Evolutionary conservation across 371 early-diverging fungal species (phyloP), one percentile per base, ranked within the genome.

Genomic region (Mortierella polycephala): DNA sequence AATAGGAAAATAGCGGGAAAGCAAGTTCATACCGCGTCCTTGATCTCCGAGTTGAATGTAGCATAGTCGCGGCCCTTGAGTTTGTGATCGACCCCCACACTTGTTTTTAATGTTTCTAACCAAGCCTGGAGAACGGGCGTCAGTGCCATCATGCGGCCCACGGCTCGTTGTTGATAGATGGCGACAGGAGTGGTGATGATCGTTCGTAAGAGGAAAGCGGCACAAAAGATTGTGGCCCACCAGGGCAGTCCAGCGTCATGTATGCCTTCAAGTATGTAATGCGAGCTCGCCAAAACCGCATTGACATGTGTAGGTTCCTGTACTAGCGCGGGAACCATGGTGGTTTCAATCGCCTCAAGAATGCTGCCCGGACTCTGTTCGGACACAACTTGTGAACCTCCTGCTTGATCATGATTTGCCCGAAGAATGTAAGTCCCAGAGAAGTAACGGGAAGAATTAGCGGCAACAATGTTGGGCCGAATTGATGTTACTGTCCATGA

Each of bases 171-270:
- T 71, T 93, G 93, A 42, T 90, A 85, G 10, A 93, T 74, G 18
- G 95, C 94, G 20, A 95, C 86, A 7, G 95, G 95, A 5, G 93
- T 68, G 0, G 95, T 95, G 73, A 89, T 71, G 2, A 82, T 64
- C 1, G 87, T 69, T 30, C 95, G 86, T 11, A 93, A 82, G 1
- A 83, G 52, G 14, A 92, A 67, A 0, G 94, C 93, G 11, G 86
- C 73, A 2, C 81, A 64, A 16, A 91, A 76, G 64, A 94, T 90
- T 12, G 92, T 87, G 0, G 85, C 83, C 89, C 90, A 92, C 93
- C 93, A 93, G 0, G 94, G 92, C 8, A 91, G 63, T 1, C 85
- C 87, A 12, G 83, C 58, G 10, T 67, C 21, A 62, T 87, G 88
- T 39, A 90, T 77, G 2, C 74, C 50, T 39, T 83, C 81, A 0